These are phyloP conservation scores for Spatholobus suberectus DNA, from an alignment of 306 rosid genomes.

Conservation along the genomic window DNA sequence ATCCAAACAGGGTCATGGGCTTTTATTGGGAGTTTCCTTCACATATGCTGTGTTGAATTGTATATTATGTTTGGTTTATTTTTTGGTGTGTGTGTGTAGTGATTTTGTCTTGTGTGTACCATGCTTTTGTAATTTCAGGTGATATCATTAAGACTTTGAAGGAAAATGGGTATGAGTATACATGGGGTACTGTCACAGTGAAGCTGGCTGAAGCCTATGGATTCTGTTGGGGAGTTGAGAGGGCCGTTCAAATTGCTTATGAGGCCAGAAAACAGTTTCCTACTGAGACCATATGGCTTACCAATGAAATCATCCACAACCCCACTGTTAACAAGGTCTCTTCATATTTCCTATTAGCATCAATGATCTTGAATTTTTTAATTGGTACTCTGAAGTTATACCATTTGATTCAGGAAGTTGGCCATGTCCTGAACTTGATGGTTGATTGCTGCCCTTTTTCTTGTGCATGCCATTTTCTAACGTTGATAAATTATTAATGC, in stretches of 20 bases:
- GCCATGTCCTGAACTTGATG: slow-evolving; percentile 1
- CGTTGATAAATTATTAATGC: slow-evolving; percentile 34
- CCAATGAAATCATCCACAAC: slow-evolving; percentile 96
- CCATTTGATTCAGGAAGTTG: neutral
- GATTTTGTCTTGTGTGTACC: slow-evolving; percentile 33
- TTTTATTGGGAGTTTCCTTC: neutral
- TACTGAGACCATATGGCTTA: slow-evolving; percentile 79
- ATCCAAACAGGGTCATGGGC: no score
- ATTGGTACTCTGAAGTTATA: slow-evolving; percentile 1
- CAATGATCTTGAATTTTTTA: neutral
- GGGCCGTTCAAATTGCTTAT: slow-evolving; percentile 98
- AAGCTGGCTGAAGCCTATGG: slow-evolving; percentile 94
- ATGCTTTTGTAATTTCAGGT: slow-evolving; percentile 60
- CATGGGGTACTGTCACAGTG: slow-evolving; percentile 93
- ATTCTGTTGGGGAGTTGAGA: slow-evolving; percentile 98
- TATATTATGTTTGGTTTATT: slow-evolving; percentile 4
- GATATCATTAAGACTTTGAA: slow-evolving; percentile 83
- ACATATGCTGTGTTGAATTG: neutral
- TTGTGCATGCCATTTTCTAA: neutral
- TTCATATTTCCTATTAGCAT: neutral
- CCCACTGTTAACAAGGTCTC: slow-evolving; percentile 92
- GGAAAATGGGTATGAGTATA: slow-evolving; percentile 78
- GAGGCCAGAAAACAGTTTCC: slow-evolving; percentile 98
- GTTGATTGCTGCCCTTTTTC: slow-evolving; percentile 2
- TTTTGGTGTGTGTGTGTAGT: neutral